Base-by-base conservation (phyloP, 1,284 basidiomycete genomes). In the Cystobasidium pallidum region DNA sequence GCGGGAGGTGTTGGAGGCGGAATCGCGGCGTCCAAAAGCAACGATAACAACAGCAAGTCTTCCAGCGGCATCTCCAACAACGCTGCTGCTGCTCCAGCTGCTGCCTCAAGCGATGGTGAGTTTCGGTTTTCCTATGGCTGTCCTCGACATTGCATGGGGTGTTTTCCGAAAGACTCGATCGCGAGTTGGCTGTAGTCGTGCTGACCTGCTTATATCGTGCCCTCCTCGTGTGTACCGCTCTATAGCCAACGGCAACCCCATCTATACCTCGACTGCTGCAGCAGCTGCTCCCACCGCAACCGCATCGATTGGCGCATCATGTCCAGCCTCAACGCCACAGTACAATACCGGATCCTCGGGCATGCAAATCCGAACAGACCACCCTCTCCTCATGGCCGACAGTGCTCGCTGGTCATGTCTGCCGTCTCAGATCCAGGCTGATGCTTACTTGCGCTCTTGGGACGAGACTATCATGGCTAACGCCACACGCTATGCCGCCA, bases 341-440 rank as follows among this genome's bases (percentile, higher is more conserved):
- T 70, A 75, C 61, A 88, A 90, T 11, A 81, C 86, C 26, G 86
- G 80, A 75, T 86, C 88, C 11, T 81, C 82, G 59, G 84, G 86
- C 19, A 86, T 87, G 36, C 82, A 80, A 65, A 84, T 90, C 54
- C 89, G 93, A 68, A 79, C 88, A 10, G 88, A 91, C 77, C 91
- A 94, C 77, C 95, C 95, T 26, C 90, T 92, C 74, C 85, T 99
- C 75, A 90, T 97, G 76, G 94, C 94, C n/a, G 91, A 95, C 11
- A 79, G 85, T 17, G 94, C 93, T 85, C 93, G 94, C 82, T 98
- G 96, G 95, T 83, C 86, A 28, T 91, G 88, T 26, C 86, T 99
- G 43, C 88, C 80, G 15, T 75, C 88, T 15, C 84, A 94, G 76
- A 97, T 98, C 79, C 81, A 84, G 72, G 87, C 85, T 74, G 91